Percentiles rank a stretch among this genome's conserved stretches.
These are phyloP conservation scores for Extremus antarcticus DNA, from an alignment of 495 filamentous ascomycete genomes.

Conservation along the genomic window DNA sequence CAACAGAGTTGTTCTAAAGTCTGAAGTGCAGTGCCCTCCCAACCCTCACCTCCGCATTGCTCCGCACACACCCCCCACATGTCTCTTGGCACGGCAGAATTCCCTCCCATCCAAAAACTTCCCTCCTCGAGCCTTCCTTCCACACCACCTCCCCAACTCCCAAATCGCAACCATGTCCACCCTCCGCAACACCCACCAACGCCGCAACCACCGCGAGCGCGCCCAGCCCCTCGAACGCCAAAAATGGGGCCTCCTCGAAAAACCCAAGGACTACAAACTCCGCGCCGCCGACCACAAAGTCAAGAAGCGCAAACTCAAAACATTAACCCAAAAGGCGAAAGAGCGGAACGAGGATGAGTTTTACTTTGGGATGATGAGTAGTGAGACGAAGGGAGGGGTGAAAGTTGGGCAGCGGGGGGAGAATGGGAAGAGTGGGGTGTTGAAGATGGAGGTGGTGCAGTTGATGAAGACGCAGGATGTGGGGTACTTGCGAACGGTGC, in stretches of 20 bases:
- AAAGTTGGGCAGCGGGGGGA: conserved; percentile 40
- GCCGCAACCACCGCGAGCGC: conserved; percentile 74
- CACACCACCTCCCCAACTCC: not conserved
- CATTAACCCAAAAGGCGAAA: conserved; percentile 66
- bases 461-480: conserved; percentile 93
- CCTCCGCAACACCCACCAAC: conserved; percentile 68
- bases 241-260: conserved; percentile 78
- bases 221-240: conserved; percentile 71
- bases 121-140: not conserved
- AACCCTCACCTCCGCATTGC: too few relatives aligned
- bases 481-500: conserved; percentile 67
- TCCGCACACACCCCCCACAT: too few relatives aligned
- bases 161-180: conserved; percentile 52
- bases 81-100: conserved; percentile 1
- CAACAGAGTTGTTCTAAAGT: too few relatives aligned
- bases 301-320: conserved; percentile 71
- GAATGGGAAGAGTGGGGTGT: conserved; percentile 6
- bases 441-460: conserved; percentile 62
- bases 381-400: conserved; percentile 51
- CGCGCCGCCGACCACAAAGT: conserved; percentile 78
- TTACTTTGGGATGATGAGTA: conserved; percentile 78
- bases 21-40: too few relatives aligned
- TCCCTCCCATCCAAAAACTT: not conserved
- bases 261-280: conserved; percentile 90
- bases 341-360: conserved; percentile 96